These are phyloP conservation scores for Capronia epimyces DNA, from an alignment of 2,329 filamentous ascomycete genomes.

Conservation along the genomic window DNA sequence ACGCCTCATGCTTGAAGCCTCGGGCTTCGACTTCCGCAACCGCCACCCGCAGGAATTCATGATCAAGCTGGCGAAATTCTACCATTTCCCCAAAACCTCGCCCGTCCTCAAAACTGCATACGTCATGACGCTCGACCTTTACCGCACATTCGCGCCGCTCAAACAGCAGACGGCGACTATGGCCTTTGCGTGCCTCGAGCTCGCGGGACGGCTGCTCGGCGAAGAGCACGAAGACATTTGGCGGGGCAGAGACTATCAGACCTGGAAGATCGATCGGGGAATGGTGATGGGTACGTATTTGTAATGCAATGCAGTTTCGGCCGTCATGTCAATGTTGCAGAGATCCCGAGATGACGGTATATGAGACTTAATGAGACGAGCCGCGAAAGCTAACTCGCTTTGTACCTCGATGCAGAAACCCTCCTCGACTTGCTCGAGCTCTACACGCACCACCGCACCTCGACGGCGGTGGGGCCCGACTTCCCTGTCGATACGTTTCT, in stretches of 20 bases:
- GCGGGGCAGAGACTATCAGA: constrained; percentile 46
- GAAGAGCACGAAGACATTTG: constrained; percentile 49
- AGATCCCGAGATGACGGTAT: too few relatives aligned
- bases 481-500: constrained; percentile 76
- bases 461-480: constrained; percentile 66
- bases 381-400: background rate
- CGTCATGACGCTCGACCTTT: constrained; percentile 79
- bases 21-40: constrained; percentile 88
- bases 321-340: background rate
- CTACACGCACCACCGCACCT: constrained; percentile 75
- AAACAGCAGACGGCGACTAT: constrained; percentile 86
- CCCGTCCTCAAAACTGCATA: constrained; percentile 65
- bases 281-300: constrained; percentile 44
- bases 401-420: constrained; percentile 55
- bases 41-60: constrained; percentile 81
- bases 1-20: constrained; percentile 83
- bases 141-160: constrained; percentile 85
- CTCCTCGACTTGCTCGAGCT: constrained; percentile 86
- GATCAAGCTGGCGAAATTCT: constrained; percentile 66
- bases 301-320: background rate
- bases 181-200: constrained; percentile 74
- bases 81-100: constrained; percentile 49
- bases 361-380: background rate
- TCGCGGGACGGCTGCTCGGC: constrained; percentile 63
- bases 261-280: constrained; percentile 43